A percentile compares a stretch with the other conserved stretches of the same genome.
Conservation (phyloP, 768 basidiomycete species). For the Strobilomyces dryophilus region DNA sequence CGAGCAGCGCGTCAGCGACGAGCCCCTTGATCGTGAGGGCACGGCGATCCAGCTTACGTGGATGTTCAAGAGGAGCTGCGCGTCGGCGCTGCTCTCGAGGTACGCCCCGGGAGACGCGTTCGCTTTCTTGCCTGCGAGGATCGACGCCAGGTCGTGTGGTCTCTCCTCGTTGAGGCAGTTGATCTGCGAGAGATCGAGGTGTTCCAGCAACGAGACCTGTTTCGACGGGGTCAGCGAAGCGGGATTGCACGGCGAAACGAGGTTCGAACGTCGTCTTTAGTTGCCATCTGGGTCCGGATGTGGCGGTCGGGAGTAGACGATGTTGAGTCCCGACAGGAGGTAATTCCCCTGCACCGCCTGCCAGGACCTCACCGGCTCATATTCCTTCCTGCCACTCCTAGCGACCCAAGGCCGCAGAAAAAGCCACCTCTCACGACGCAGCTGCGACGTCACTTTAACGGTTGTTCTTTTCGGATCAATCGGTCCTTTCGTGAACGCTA, state of each 20-base stretch:
- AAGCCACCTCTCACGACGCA: no score
- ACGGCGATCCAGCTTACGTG: slow-evolving; percentile 38
- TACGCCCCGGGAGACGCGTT: slow-evolving; percentile 43
- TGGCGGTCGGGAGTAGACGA: no score
- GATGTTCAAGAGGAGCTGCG: slow-evolving; percentile 65
- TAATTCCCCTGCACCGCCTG: no score
- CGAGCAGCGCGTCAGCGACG: no score
- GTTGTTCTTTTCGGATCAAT: no score
- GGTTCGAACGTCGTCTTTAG: slow-evolving; percentile 29
- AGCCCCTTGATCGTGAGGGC: no score
- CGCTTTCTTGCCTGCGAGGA: slow-evolving; percentile 40
- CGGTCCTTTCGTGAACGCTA: no score
- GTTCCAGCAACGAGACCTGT: slow-evolving; percentile 53
- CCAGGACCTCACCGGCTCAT: no score
- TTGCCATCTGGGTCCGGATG: background rate
- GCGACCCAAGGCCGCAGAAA: no score
- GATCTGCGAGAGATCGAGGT: slow-evolving; percentile 55
- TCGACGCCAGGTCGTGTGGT: slow-evolving; percentile 47
- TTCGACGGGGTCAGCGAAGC: slow-evolving; percentile 5
- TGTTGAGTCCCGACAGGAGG: no score
- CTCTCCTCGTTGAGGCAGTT: slow-evolving; percentile 67
- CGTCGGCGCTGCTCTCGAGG: slow-evolving; percentile 68
- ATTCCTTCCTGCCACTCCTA: no score
- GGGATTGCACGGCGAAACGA: background rate
- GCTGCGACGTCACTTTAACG: no score